A percentile compares a stretch with the other conserved stretches of the same genome.
Evolutionary conservation across 129 eudicot species (phyloP).

Genomic region (Flaveria brownii): DNA sequence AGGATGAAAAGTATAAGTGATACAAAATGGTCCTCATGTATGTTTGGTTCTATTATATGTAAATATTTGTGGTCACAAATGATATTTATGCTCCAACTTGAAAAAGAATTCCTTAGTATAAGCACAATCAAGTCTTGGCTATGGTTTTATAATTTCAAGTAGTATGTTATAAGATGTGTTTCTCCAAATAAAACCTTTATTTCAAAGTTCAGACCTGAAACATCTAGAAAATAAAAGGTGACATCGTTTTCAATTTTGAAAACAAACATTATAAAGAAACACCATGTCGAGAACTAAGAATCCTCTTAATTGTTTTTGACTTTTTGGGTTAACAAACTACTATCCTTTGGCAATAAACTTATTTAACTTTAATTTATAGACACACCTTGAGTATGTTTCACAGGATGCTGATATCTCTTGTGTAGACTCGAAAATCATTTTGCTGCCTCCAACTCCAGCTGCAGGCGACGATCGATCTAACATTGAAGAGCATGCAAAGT

Average conservation of each 20-base stretch:
- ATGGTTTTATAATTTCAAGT: not conserved
- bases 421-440: slow-evolving; percentile 49
- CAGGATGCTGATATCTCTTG: slow-evolving; percentile 61
- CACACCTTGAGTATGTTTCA: slow-evolving; percentile 59
- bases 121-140: slow-evolving; percentile 1
- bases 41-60: not conserved
- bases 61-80: not conserved
- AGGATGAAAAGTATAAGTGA: too few species aligned
- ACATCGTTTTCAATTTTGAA: not conserved
- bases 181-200: not conserved
- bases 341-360: not conserved
- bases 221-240: not conserved
- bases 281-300: not conserved
- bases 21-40: too few species aligned
- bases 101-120: not conserved
- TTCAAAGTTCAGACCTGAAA: not conserved
- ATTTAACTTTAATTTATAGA: not conserved
- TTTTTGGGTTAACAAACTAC: not conserved
- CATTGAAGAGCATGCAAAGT: slow-evolving; percentile 36
- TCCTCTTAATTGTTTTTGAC: not conserved
- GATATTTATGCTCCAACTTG: not conserved
- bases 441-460: slow-evolving; percentile 24
- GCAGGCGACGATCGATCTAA: slow-evolving; percentile 36
- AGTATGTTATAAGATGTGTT: not conserved
- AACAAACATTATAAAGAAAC: not conserved